Evolutionary conservation across 805 yeast species (phyloP).

Genomic region (Torulaspora indica): DNA sequence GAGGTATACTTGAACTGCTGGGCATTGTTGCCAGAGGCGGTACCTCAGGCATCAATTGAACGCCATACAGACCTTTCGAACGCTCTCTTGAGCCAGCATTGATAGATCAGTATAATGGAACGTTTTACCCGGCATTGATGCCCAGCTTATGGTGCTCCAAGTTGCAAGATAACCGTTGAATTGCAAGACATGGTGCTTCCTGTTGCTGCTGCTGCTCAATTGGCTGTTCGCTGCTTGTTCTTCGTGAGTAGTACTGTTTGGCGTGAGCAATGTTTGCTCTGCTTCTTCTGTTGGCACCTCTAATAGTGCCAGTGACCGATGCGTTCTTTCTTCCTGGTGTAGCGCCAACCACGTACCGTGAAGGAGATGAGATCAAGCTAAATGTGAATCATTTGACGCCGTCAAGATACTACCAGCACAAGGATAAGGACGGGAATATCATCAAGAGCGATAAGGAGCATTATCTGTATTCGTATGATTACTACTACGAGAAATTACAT

Average conservation of each 20-base stretch:
- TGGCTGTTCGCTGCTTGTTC: background rate
- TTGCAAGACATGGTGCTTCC: background rate
- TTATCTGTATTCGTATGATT: slow-evolving; percentile 68
- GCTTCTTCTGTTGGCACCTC: slow-evolving; percentile 5
- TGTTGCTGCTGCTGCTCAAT: background rate
- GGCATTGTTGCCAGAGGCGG: too few relatives aligned
- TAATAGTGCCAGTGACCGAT: slow-evolving; percentile 10
- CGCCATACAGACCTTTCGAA: background rate
- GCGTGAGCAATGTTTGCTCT: background rate
- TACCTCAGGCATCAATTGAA: background rate
- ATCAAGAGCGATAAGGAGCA: slow-evolving; percentile 44
- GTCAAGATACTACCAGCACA: slow-evolving; percentile 44
- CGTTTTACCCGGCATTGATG: background rate
- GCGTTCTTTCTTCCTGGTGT: slow-evolving; percentile 94
- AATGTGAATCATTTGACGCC: slow-evolving; percentile 91
- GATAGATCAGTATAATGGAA: background rate
- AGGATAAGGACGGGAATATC: slow-evolving; percentile 38
- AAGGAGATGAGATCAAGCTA: slow-evolving; percentile 68
- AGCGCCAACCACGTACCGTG: slow-evolving; percentile 83
- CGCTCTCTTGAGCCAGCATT: background rate
- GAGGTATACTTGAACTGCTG: too few relatives aligned
- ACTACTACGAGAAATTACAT: slow-evolving; percentile 77
- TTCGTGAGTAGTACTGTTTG: background rate
- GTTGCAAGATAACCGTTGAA: background rate
- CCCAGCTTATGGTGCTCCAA: background rate